phyloP scores from a whole-genome alignment of 1,284 basidiomycete species.

The Cystobasidium slooffiae region DNA sequence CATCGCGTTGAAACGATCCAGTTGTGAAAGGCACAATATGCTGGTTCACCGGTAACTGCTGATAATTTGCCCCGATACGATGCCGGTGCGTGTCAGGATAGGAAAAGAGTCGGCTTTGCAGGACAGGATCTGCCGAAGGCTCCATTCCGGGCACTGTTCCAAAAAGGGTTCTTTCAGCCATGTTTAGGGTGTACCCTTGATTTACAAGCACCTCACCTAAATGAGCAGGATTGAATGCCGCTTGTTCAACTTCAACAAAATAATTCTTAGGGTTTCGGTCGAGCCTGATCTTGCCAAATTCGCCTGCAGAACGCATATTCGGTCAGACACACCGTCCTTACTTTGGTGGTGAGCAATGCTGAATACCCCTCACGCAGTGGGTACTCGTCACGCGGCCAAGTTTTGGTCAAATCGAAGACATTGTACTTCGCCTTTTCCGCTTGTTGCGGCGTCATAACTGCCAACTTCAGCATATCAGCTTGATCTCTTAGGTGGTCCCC shows the following conservation, averaged over 20 bases:
- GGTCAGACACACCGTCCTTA: neutral
- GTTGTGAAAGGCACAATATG: conserved; percentile 66
- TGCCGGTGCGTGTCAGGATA: conserved; percentile 90
- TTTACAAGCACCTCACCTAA: conserved; percentile 52
- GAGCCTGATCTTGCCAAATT: conserved; percentile 80
- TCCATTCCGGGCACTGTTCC: conserved; percentile 76
- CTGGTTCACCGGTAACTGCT: conserved; percentile 85
- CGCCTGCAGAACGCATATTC: neutral
- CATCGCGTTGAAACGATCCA: conserved; percentile 76
- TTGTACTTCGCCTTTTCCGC: conserved; percentile 87
- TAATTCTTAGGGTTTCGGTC: conserved; percentile 80
- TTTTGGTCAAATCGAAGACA: conserved; percentile 85
- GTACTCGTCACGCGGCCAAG: conserved; percentile 71
- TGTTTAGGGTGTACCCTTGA: neutral
- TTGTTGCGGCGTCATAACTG: conserved; percentile 68
- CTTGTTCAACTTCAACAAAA: conserved; percentile 60
- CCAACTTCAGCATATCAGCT: neutral
- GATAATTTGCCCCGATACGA: conserved; percentile 78
- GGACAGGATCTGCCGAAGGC: conserved; percentile 84
- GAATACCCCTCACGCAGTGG: conserved; percentile 66
- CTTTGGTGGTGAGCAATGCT: too few relatives aligned
- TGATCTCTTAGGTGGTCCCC: too few relatives aligned
- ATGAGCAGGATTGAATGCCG: conserved; percentile 84
- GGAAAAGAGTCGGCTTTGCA: conserved; percentile 90
- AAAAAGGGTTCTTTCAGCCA: neutral